phyloP scores from a whole-genome alignment of 257 asterid species.

The Solanum medicagineum region DNA sequence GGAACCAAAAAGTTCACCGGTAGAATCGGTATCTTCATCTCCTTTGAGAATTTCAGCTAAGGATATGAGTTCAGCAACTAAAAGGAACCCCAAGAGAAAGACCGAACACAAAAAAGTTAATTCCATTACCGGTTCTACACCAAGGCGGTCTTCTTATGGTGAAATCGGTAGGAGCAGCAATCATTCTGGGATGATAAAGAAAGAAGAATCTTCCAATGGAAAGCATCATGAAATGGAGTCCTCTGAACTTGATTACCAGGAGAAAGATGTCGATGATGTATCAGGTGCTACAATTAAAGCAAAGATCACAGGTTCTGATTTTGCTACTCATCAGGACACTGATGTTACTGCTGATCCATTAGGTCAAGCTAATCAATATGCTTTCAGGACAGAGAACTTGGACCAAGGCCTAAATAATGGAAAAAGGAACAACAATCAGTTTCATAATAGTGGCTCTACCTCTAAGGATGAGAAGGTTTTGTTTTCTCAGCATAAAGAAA shows the following conservation, averaged over 20 bases:
- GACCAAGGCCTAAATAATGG: constrained; percentile 34
- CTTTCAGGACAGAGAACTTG: constrained; percentile 18
- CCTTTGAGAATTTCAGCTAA: constrained; percentile 44
- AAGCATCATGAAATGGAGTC: constrained; percentile 20
- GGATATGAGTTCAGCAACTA: constrained; percentile 32
- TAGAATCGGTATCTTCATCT: constrained; percentile 95
- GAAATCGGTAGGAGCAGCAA: constrained; percentile 28
- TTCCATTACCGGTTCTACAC: constrained; percentile 22
- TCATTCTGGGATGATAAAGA: constrained; percentile 22
- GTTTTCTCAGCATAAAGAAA: constrained; percentile 57
- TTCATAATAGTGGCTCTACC: constrained; percentile 25
- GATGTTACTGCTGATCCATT: constrained; percentile 11
- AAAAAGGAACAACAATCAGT: constrained; percentile 22
- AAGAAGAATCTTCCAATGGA: constrained; percentile 22
- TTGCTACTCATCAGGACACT: constrained; percentile 10
- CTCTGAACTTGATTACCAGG: constrained; percentile 13
- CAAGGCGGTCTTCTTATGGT: constrained; percentile 35
- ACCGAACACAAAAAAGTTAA: constrained; percentile 37
- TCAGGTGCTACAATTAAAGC: constrained; percentile 6
- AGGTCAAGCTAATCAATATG: constrained; percentile 27
- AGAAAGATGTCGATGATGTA: constrained; percentile 8
- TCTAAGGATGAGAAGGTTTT: constrained; percentile 47
- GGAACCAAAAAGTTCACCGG: constrained; percentile 81
- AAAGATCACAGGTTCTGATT: constrained; percentile 8
- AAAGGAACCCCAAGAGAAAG: constrained; percentile 26